Evolutionary conservation across 2,329 filamentous ascomycete genomes (phyloP), one percentile per base, ranked within the genome.

Genomic region (Trichoderma sp.): DNA sequence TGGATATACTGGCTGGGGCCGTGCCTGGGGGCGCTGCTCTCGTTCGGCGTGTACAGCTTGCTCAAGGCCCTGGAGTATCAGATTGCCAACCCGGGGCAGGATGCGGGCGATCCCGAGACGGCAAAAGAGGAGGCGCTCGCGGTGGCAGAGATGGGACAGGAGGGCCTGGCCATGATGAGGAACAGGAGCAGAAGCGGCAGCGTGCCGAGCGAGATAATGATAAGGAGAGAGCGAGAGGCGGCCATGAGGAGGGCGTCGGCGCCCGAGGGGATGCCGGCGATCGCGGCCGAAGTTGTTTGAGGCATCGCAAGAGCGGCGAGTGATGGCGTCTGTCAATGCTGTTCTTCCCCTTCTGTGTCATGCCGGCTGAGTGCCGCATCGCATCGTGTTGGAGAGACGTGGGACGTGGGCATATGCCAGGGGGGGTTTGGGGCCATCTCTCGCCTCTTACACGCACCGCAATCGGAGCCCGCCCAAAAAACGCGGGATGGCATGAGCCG

Each of bases 1-100:
- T 86, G 84, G 84, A 85, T 86, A 72, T 86, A 84, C 77, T 86
- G 83, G 81, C 71, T 87, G n/a, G 86, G 84, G 0, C 86, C 86
- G 2, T 74, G 81, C 17, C 75, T 85, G 61, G 86, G 86, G 0
- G 73, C 82, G 1, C 60, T 84, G 8, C 73, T 87, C 17, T 84
- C 85, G 1, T 81, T 78, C 17, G 76, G 69, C 13, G 79, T 86
- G n/a, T 88, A 86, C 76, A 80, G 79, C 68, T 69, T 84, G 4
- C 77, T 88, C 65, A 85, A 85, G 74, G 73, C 76, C 27, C 77
- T 87, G 39, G 80, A 86, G 66, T 87, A 86, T 73, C 77, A 83
- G 71, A 82, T 79, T 13, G 80, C 80, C 64, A 85, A 86, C 73
- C 81, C 81, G 1, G 82, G 80, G 6, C 84, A 85, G 72, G 84